Base-by-base conservation (phyloP, 257 asterid genomes). In the Salvia splendens region DNA sequence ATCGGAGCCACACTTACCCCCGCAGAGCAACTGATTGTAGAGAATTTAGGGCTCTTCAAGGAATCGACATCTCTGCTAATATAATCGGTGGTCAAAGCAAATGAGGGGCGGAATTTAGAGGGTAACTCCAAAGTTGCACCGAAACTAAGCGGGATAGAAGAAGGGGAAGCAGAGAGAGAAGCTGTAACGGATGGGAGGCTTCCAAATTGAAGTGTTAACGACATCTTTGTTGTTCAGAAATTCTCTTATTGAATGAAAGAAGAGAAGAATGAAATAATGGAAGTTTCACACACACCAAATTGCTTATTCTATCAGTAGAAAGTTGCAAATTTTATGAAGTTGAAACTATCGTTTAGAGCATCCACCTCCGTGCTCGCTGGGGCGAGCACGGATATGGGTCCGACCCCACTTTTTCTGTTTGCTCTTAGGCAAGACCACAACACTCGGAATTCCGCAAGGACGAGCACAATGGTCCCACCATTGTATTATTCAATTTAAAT, bases 141-240 rank as follows among this genome's bases (percentile, higher is more conserved):
- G 75, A 61, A 52, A 40, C 75, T 67, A 1, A 74, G 64, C n/a
- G 81, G 82, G 52, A 73, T 64, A 49, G 77, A 38, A 70, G 78
- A 61, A 4, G 79, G 63, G 52, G 83, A 69, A 38, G 67, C 64
- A 65, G 68, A 32, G 36, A 32, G 12, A 0, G 75, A 28, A 7
- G 76, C 40, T 63, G 77, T 50, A 61, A 75, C 47, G 64, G 63
- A 55, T n/a, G n/a, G n/a, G 4, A 75, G 75, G 52, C 61, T n/a
- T 69, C 62, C 46, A 49, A 83, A 47, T 61, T 82, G 91, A 74
- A 82, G 81, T 57, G 75, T 35, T 57, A 87, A 73, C 97, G 88
- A 73, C 97, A 91, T 90, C 2, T 53, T 74, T 43, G 53, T 67
- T 57, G 2, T 33, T 12, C 49, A 12, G 70, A 54, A 49, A 43